Evolutionary conservation across 139 green algal species (phyloP).

Genomic region (Chlorella sp.): DNA sequence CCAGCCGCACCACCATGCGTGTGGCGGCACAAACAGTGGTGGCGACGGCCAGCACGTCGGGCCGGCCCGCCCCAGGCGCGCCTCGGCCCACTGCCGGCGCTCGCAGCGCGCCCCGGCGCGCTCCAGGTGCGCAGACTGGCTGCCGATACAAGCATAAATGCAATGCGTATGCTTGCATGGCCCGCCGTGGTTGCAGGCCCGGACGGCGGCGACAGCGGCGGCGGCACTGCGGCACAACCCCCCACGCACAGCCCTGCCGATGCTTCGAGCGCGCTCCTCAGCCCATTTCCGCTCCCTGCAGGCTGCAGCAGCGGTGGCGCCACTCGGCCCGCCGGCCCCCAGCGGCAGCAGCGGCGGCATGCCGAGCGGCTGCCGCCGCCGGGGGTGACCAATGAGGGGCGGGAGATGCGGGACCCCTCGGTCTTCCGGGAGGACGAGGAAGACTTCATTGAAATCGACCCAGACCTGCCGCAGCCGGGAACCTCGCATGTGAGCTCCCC

Average conservation of each 20-base stretch:
- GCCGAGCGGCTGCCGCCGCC: not conserved
- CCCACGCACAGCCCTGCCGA: too few species aligned
- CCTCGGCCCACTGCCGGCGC: not conserved
- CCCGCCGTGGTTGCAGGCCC: too few species aligned
- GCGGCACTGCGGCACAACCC: too few species aligned
- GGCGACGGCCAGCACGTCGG: constrained; percentile 3
- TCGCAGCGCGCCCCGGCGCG: not conserved
- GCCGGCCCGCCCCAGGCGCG: not conserved
- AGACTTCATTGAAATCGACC: constrained; percentile 35
- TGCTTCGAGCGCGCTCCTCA: not conserved
- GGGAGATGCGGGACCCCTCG: constrained; percentile 19
- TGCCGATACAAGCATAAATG: too few species aligned
- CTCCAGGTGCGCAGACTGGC: too few species aligned
- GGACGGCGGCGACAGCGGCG: not conserved
- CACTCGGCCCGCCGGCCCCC: not conserved
- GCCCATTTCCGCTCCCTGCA: not conserved
- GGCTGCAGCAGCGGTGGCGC: not conserved
- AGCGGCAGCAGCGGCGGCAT: not conserved
- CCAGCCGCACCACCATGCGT: too few species aligned
- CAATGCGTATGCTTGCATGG: too few species aligned
- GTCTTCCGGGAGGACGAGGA: constrained; percentile 10
- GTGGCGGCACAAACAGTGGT: not conserved
- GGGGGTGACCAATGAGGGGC: constrained; percentile 41
- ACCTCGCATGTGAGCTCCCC: not conserved
- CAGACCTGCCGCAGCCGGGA: not conserved